A percentile compares a stretch with the other conserved stretches of the same genome.
phyloP scores from a whole-genome alignment of 768 basidiomycete species.

The Rubroboletus pulcherrimus region DNA sequence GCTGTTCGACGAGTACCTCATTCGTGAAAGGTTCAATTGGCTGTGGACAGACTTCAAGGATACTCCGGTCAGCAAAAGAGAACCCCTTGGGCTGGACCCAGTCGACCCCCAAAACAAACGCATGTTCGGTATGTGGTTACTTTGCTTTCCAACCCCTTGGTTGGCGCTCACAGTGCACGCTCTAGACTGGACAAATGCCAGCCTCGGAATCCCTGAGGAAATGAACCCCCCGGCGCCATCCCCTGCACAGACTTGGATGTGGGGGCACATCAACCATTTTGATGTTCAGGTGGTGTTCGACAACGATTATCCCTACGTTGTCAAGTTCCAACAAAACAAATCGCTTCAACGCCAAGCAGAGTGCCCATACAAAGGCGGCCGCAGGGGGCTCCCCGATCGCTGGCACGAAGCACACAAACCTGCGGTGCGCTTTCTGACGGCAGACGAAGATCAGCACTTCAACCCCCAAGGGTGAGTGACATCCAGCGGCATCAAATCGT shows the following conservation, averaged over 20 bases:
- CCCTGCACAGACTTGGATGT: background rate
- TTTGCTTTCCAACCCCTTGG: too few species aligned
- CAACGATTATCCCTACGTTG: background rate
- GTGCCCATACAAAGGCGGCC: background rate
- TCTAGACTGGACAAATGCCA: background rate
- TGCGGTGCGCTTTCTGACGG: background rate
- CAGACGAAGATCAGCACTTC: too few species aligned
- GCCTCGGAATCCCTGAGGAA: background rate
- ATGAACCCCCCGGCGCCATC: background rate
- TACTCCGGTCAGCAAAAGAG: background rate
- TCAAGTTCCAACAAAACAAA: too few species aligned
- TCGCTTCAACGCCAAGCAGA: background rate
- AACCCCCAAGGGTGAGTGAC: too few species aligned
- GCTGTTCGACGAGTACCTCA: background rate
- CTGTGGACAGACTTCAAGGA: background rate
- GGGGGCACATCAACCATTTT: background rate
- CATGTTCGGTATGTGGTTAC: background rate
- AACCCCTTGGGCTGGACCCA: background rate
- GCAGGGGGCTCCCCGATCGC: background rate
- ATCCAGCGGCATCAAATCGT: too few species aligned
- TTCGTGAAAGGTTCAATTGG: background rate
- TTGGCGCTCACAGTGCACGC: background rate
- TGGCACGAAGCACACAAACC: background rate
- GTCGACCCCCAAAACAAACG: background rate
- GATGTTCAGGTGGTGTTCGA: background rate